Percentiles rank a stretch among this genome's conserved stretches.
Conservation (phyloP, 371 early-diverging fungal species). For the Catenaria anguillulae region DNA sequence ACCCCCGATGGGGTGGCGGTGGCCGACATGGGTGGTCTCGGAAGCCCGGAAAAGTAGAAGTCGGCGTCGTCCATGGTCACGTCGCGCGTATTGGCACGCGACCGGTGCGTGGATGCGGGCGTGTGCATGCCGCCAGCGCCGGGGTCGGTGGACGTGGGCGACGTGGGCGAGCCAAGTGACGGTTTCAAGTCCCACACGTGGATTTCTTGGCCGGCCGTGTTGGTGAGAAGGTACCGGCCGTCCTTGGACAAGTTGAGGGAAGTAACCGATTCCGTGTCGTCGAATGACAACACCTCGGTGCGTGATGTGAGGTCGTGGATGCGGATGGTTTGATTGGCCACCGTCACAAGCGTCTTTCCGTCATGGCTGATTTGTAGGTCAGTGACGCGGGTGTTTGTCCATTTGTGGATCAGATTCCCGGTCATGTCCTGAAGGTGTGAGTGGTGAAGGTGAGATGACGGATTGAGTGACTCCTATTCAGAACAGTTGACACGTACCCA, state of each 20-base stretch:
- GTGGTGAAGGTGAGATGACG: no score
- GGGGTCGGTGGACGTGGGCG: no score
- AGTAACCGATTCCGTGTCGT: conserved; percentile 56
- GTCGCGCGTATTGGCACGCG: no score
- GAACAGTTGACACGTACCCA: conserved; percentile 41
- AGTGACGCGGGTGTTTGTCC: conserved; percentile 55
- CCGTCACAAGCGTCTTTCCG: conserved; percentile 55
- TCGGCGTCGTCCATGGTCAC: no score
- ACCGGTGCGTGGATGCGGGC: no score
- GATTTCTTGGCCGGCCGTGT: conserved; percentile 43
- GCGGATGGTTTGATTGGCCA: conserved; percentile 50
- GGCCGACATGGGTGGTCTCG: no score
- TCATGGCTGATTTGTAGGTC: conserved; percentile 66
- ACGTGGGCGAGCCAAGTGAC: no score
- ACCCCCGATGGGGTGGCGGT: no score
- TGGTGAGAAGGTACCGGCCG: conserved; percentile 54
- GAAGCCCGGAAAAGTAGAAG: no score
- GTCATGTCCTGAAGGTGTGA: conserved; percentile 23
- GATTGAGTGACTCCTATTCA: no score
- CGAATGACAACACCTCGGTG: conserved; percentile 38
- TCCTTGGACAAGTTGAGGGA: conserved; percentile 58
- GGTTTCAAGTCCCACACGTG: conserved; percentile 88
- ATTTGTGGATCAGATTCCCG: conserved; percentile 45
- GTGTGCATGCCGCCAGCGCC: no score
- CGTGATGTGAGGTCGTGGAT: conserved; percentile 49